These are phyloP conservation scores for Plectosphaerella cucumerina DNA, from an alignment of 2,329 filamentous ascomycete species.

Conservation along the genomic window DNA sequence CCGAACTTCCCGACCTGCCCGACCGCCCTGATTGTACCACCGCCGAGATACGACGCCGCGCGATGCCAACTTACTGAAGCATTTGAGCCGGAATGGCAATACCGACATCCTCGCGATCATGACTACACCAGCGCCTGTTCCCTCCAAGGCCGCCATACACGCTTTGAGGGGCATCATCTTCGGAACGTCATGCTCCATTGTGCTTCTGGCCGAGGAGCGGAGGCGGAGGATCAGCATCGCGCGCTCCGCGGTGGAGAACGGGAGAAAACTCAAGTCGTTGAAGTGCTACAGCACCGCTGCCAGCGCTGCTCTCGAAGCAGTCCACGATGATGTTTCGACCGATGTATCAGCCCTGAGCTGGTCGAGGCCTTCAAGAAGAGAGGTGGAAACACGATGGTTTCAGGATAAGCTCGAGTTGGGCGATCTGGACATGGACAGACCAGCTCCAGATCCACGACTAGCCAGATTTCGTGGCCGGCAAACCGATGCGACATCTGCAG, in stretches of 20 bases:
- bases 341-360: slow-evolving; percentile 17
- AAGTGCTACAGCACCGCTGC: slow-evolving; percentile 20
- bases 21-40: too few species aligned
- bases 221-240: slow-evolving; percentile 49
- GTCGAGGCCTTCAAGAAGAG: slow-evolving; percentile 12
- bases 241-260: slow-evolving; percentile 47
- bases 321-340: slow-evolving; percentile 17
- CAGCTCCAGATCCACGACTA: background rate
- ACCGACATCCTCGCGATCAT: slow-evolving; percentile 23
- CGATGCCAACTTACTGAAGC: too few species aligned
- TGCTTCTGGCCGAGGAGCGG: slow-evolving; percentile 52
- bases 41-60: too few species aligned
- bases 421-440: background rate
- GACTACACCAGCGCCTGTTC: slow-evolving; percentile 43
- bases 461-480: too few species aligned
- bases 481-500: too few species aligned
- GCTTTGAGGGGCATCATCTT: slow-evolving; percentile 52
- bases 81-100: slow-evolving; percentile 8
- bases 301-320: slow-evolving; percentile 7
- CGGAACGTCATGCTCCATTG: slow-evolving; percentile 54
- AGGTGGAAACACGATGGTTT: background rate
- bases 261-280: slow-evolving; percentile 42
- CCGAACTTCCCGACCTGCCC: too few species aligned
- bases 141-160: slow-evolving; percentile 51
- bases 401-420: background rate